phyloP scores from a whole-genome alignment of 257 asterid genomes.

The Gardenia jasminoides region DNA sequence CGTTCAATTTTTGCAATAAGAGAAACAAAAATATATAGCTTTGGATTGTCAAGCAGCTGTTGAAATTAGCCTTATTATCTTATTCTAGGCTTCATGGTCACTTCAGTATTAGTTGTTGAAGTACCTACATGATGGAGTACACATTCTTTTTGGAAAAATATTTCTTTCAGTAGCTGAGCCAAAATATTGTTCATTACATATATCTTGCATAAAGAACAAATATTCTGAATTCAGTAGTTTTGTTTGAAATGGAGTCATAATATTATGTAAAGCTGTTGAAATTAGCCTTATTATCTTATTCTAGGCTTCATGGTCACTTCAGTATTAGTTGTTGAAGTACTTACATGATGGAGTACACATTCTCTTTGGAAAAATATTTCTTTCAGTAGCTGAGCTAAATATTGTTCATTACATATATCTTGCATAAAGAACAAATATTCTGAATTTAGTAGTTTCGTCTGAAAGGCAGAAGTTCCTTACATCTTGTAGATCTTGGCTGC shows the following conservation, averaged over 20 bases:
- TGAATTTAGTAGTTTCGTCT: background rate
- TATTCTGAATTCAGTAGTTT: background rate
- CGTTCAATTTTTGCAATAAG: background rate
- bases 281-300: background rate
- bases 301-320: background rate
- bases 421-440: background rate
- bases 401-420: background rate
- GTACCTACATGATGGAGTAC: background rate
- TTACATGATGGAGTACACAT: background rate
- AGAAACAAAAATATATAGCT: background rate
- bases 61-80: background rate
- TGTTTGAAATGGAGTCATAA: constrained; percentile 11
- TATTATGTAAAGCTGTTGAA: background rate
- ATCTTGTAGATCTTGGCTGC: constrained; percentile 84
- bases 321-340: too few species aligned
- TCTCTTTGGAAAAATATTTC: background rate
- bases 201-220: background rate
- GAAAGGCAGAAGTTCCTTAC: constrained; percentile 22
- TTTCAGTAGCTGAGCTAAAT: background rate
- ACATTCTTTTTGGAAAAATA: background rate
- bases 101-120: too few species aligned
- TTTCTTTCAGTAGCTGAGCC: background rate
- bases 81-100: background rate
- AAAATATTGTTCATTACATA: background rate
- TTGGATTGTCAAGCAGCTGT: background rate